phyloP scores from a whole-genome alignment of 2,329 filamentous ascomycete genomes.

The Arachnopeziza araneosa region DNA sequence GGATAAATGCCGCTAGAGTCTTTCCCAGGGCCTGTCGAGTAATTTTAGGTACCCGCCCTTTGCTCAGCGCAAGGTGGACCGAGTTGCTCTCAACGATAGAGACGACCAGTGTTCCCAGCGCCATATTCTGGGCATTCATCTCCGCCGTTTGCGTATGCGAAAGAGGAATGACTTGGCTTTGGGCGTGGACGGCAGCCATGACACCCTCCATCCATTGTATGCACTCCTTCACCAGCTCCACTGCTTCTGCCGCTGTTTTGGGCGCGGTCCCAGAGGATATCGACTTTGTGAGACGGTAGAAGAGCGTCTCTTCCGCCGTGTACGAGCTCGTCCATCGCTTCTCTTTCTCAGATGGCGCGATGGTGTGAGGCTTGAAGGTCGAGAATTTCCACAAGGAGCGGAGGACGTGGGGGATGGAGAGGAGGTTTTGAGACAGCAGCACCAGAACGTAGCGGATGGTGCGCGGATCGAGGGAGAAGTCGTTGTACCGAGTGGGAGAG shows the following conservation, averaged over 20 bases:
- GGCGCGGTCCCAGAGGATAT: constrained; percentile 44
- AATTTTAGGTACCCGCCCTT: constrained; percentile 47
- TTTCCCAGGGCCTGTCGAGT: constrained; percentile 38
- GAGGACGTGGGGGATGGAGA: constrained; percentile 52
- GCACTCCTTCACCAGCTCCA: constrained; percentile 45
- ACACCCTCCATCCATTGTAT: constrained; percentile 56
- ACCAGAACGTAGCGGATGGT: constrained; percentile 54
- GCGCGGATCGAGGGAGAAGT: constrained; percentile 50
- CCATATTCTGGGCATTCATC: constrained; percentile 57
- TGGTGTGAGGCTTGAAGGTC: constrained; percentile 15
- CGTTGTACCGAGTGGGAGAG: constrained; percentile 41
- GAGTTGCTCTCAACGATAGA: constrained; percentile 54
- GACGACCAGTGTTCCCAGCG: constrained; percentile 58
- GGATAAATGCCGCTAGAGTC: constrained; percentile 48
- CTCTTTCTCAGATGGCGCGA: constrained; percentile 12
- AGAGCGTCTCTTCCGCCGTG: constrained; percentile 33
- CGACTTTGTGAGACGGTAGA: constrained; percentile 28
- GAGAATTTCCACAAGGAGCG: constrained; percentile 50
- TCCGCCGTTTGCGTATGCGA: constrained; percentile 42
- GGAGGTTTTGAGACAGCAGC: constrained; percentile 44
- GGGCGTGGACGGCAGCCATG: constrained; percentile 43
- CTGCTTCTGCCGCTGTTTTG: constrained; percentile 40
- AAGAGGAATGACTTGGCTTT: constrained; percentile 38
- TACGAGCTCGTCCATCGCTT: constrained; percentile 52
- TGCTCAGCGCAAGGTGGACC: constrained; percentile 49